A percentile compares a stretch with the other conserved stretches of the same genome.
Conservation (phyloP, 805 yeast genomes). For the Teunomyces barrocoloradensis region DNA sequence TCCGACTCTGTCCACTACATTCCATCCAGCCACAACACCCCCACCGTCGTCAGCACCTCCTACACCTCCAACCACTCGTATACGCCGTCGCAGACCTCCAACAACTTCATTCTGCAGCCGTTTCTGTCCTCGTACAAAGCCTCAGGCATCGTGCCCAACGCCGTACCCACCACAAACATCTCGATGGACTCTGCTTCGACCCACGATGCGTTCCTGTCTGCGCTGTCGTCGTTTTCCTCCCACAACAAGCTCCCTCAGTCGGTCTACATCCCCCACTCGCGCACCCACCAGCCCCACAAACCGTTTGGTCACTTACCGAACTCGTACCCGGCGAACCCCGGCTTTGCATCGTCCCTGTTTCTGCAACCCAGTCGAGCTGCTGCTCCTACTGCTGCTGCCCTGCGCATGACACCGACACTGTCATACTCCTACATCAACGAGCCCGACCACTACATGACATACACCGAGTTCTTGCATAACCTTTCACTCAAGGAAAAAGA, state of each 20-base stretch:
- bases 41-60: conserved; percentile 42
- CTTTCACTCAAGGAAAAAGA: conserved; percentile 18
- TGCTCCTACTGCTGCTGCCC: not conserved
- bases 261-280: conserved; percentile 20
- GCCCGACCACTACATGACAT: conserved; percentile 33
- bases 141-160: conserved; percentile 23
- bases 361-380: not conserved
- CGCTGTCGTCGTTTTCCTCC: conserved; percentile 13
- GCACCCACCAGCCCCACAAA: conserved; percentile 10
- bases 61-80: conserved; percentile 40
- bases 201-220: conserved; percentile 1
- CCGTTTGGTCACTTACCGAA: conserved; percentile 7
- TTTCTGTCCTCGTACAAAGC: conserved; percentile 8
- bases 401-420: not conserved
- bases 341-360: not conserved
- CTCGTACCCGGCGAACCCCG: conserved; percentile 6
- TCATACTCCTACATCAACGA: not conserved
- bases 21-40: conserved; percentile 45
- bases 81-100: conserved; percentile 23
- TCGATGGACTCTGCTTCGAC: conserved; percentile 46
- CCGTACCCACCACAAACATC: conserved; percentile 54
- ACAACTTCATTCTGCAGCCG: conserved; percentile 5
- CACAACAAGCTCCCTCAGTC: conserved; percentile 17
- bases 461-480: conserved; percentile 36
- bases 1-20: conserved; percentile 26